Conservation (phyloP, 1,284 basidiomycete genomes). For the Pseudomicrostroma phylloplanum region DNA sequence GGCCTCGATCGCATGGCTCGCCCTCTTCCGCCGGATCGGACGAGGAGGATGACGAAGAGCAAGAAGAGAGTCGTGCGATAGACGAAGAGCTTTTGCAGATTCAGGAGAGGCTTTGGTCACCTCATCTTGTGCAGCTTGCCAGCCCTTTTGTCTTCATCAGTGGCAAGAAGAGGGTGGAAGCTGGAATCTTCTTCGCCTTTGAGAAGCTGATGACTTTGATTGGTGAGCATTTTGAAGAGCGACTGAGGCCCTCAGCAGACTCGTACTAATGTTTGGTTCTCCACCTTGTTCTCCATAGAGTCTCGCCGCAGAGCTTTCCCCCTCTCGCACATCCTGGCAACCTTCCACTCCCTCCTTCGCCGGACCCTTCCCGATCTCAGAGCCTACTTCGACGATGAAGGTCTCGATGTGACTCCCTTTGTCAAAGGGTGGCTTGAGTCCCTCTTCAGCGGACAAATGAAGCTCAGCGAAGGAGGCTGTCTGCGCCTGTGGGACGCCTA, state of each 20-base stretch:
- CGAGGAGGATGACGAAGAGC: not conserved
- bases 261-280: not conserved
- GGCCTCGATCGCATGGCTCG: not conserved
- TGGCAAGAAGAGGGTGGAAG: conserved; percentile 36
- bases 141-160: conserved; percentile 12
- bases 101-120: not conserved
- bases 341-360: conserved; percentile 49
- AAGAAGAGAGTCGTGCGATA: not conserved
- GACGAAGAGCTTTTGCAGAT: not conserved
- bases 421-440: conserved; percentile 48
- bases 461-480: conserved; percentile 6
- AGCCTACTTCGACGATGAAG: conserved; percentile 51
- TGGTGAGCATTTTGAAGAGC: conserved; percentile 17
- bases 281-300: conserved; percentile 11
- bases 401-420: conserved; percentile 45
- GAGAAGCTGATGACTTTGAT: conserved; percentile 46
- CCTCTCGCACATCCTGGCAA: conserved; percentile 39
- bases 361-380: conserved; percentile 49
- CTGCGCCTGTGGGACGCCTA: conserved; percentile 46
- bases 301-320: conserved; percentile 30
- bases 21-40: not conserved
- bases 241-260: too few relatives aligned
- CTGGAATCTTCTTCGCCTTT: conserved; percentile 51
- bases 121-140: not conserved
- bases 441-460: conserved; percentile 45